Evolutionary conservation across 108 stramenopile genomes (phyloP), one percentile per base, ranked within the genome.

Genomic region (Skeletonema potamos): DNA sequence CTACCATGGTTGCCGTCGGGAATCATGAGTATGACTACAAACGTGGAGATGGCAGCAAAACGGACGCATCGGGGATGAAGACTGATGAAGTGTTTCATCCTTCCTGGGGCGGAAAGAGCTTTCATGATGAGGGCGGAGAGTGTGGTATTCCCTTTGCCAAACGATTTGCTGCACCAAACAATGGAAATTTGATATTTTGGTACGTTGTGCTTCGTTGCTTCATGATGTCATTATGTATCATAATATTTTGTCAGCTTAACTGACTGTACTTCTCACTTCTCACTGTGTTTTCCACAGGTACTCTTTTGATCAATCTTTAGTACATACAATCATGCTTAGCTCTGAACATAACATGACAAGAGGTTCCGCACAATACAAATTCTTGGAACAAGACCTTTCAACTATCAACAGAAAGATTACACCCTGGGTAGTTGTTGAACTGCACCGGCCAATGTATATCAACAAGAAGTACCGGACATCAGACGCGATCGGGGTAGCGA

Each of bases 1-100:
- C 95, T 4, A 66, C 85, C 20, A 89, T 92, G 88, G 80, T 93
- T 18, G 89, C 77, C 0, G 74, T 91, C 32, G 95, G 95, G 3
- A 93, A 96, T 77, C 95, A 96, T 62, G 95, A 96, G 66, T 96
- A 92, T 65, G 91, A 96, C 78, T 86, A 91, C 8, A 82, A 65
- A 3, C 32, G 32, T 7, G 88, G 90, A 6, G 85, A 82, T 2
- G 86, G 67, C 4, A 58, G 34, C 26, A 85, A 76, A 26, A 88
- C 76, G 74, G 92, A 94, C 76, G 90, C 90, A 1, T 70, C 66
- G 58, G 89, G 87, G 0, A 64, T 85, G 0, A 54, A 10, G 8
- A 85, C 81, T 6, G 70, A 43, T 0, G 46, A 60, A 51, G 83
- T 83, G 9, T 94, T 76, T 73, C 68, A 65, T 44, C 92, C 92